These are phyloP conservation scores for Diaporthe sp. DNA, from an alignment of 2,329 filamentous ascomycete species.

Conservation along the genomic window DNA sequence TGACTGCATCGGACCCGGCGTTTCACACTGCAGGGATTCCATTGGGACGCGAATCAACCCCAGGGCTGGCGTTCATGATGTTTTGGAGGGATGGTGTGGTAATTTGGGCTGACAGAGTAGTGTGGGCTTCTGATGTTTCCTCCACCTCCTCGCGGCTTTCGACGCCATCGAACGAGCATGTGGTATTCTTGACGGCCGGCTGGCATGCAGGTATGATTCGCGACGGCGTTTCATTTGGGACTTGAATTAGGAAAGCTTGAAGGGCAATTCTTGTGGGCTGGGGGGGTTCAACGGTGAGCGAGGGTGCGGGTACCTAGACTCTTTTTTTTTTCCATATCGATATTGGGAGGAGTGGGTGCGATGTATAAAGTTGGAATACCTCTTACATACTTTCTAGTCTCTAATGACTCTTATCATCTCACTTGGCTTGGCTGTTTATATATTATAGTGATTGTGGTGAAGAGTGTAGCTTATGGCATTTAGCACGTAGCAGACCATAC, in stretches of 20 bases:
- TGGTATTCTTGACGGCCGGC: neutral
- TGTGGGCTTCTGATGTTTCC: neutral
- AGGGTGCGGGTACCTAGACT: neutral
- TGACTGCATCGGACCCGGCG: conserved; percentile 40
- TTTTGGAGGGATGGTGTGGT: neutral
- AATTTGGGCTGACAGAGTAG: neutral
- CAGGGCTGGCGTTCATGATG: conserved; percentile 20
- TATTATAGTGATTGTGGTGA: neutral
- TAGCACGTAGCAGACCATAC: too few relatives aligned
- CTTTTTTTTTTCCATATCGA: conserved; percentile 6
- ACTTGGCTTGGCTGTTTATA: neutral
- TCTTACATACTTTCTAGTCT: conserved; percentile 36
- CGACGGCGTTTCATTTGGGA: conserved; percentile 21
- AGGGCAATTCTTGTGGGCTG: neutral
- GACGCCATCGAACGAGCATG: neutral
- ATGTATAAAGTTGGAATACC: conserved; percentile 40
- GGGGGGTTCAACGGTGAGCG: neutral
- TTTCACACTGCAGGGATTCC: conserved; percentile 16
- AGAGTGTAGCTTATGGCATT: too few relatives aligned
- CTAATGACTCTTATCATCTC: conserved; percentile 30
- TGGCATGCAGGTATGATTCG: neutral
- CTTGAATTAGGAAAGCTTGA: neutral
- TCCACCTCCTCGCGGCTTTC: neutral
- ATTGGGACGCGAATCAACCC: conserved; percentile 14
- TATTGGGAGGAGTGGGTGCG: neutral